Evolutionary conservation across 2,329 filamentous ascomycete genomes (phyloP).

Genomic region (Colletotrichum simmondsii): DNA sequence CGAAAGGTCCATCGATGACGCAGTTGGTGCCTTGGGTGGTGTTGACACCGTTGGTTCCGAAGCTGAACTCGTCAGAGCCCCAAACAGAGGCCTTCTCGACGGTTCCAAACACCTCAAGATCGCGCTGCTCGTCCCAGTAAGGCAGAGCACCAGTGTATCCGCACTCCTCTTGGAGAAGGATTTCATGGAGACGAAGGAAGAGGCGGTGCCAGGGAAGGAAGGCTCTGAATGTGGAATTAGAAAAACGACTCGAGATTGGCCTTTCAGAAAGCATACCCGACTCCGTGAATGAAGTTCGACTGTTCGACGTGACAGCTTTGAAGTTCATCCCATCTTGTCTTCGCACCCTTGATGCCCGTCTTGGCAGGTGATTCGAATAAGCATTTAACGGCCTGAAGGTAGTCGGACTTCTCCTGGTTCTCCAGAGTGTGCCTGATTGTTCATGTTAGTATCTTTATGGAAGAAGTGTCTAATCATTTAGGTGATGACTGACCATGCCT

Average conservation of each 20-base stretch:
- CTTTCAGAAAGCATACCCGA: constrained; percentile 5
- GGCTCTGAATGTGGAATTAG: neutral
- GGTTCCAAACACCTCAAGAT: constrained; percentile 43
- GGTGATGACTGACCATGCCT: constrained; percentile 2
- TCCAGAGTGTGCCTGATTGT: constrained; percentile 14
- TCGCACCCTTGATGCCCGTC: constrained; percentile 14
- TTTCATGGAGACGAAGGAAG: constrained; percentile 45
- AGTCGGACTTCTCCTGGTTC: constrained; percentile 17
- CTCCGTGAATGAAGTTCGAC: constrained; percentile 29
- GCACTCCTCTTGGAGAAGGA: constrained; percentile 43
- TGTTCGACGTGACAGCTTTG: constrained; percentile 24
- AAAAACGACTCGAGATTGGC: too few relatives aligned
- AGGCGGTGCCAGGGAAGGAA: constrained; percentile 51
- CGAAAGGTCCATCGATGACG: constrained; percentile 39
- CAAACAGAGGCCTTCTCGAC: constrained; percentile 31
- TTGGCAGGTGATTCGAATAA: constrained; percentile 24
- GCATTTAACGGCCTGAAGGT: constrained; percentile 24
- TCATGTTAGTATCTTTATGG: too few relatives aligned
- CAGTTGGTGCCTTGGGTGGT: constrained; percentile 29
- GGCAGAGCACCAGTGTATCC: constrained; percentile 46
- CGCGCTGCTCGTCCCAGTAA: constrained; percentile 27
- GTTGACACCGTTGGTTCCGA: constrained; percentile 42
- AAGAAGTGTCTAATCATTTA: neutral
- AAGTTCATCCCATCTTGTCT: constrained; percentile 21
- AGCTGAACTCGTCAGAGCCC: constrained; percentile 38